A percentile compares a stretch with the other conserved stretches of the same genome.
Conservation (phyloP, 345 rosid species). For the Gossypium anomalum region DNA sequence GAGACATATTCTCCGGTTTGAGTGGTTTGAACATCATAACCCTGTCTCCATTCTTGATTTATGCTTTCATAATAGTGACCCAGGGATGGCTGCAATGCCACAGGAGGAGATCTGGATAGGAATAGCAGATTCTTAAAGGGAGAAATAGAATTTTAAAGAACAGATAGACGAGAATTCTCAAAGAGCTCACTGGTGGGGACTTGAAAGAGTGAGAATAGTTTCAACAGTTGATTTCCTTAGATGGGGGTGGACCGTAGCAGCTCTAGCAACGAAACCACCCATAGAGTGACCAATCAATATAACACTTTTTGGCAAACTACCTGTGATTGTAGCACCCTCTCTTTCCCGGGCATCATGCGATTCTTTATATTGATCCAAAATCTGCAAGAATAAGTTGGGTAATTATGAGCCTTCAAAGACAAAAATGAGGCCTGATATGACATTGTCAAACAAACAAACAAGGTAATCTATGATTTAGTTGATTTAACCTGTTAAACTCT, state of each 20-base stretch:
- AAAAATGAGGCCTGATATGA: background rate
- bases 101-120: constrained; percentile 86
- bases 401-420: background rate
- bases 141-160: constrained; percentile 19
- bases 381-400: constrained; percentile 40
- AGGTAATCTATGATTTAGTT: background rate
- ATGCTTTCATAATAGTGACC: constrained; percentile 75
- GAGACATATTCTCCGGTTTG: constrained; percentile 46
- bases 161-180: constrained; percentile 16
- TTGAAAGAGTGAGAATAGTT: constrained; percentile 89
- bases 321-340: constrained; percentile 68
- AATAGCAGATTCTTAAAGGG: constrained; percentile 26
- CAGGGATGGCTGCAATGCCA: constrained; percentile 94
- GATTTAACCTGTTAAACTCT: background rate
- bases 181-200: constrained; percentile 84
- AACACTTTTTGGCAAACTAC: constrained; percentile 69
- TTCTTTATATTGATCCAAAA: constrained; percentile 85
- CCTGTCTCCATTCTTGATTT: constrained; percentile 80
- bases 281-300: constrained; percentile 97
- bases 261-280: constrained; percentile 99
- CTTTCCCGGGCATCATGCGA: constrained; percentile 59
- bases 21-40: constrained; percentile 58
- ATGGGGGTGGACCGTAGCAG: constrained; percentile 78
- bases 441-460: background rate
- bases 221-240: constrained; percentile 76